Evolutionary conservation across 2,329 filamentous ascomycete species (phyloP).

Genomic region (Microdochium bolleyi): DNA sequence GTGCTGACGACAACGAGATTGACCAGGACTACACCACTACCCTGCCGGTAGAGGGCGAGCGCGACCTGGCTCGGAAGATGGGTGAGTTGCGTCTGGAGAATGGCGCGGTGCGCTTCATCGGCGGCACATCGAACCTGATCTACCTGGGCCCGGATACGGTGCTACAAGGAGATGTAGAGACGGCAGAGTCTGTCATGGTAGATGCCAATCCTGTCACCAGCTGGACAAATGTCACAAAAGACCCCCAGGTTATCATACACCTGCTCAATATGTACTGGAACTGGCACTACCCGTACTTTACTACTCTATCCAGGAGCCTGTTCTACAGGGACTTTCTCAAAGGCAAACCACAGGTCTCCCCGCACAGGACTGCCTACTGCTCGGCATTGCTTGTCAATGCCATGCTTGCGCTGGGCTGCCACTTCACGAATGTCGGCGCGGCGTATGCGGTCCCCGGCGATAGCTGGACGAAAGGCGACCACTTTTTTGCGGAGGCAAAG

Average conservation of each 20-base stretch:
- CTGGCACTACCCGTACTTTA: constrained; percentile 97
- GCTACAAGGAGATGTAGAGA: constrained; percentile 29
- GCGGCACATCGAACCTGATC: constrained; percentile 88
- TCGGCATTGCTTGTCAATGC: constrained; percentile 86
- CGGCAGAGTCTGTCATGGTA: constrained; percentile 37
- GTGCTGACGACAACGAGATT: constrained; percentile 31
- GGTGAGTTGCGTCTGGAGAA: constrained; percentile 82
- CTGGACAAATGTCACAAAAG: constrained; percentile 82
- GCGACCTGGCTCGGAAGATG: constrained; percentile 85
- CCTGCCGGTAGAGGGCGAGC: constrained; percentile 51
- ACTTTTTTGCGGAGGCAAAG: constrained; percentile 94
- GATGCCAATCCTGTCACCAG: constrained; percentile 66
- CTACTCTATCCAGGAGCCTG: constrained; percentile 74
- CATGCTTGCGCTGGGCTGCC: constrained; percentile 86
- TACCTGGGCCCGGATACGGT: constrained; percentile 54
- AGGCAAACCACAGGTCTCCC: constrained; percentile 50
- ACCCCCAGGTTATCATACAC: constrained; percentile 72
- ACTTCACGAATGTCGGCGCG: constrained; percentile 73
- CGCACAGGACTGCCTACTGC: constrained; percentile 64
- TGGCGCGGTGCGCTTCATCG: constrained; percentile 82
- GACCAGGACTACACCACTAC: constrained; percentile 31
- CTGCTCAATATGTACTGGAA: constrained; percentile 97
- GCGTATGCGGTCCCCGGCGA: constrained; percentile 67
- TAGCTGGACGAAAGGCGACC: constrained; percentile 81
- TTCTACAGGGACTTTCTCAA: constrained; percentile 81